These are phyloP conservation scores for Cutaneotrichosporon dermatis DNA, from an alignment of 1,284 basidiomycete genomes.

Conservation along the genomic window DNA sequence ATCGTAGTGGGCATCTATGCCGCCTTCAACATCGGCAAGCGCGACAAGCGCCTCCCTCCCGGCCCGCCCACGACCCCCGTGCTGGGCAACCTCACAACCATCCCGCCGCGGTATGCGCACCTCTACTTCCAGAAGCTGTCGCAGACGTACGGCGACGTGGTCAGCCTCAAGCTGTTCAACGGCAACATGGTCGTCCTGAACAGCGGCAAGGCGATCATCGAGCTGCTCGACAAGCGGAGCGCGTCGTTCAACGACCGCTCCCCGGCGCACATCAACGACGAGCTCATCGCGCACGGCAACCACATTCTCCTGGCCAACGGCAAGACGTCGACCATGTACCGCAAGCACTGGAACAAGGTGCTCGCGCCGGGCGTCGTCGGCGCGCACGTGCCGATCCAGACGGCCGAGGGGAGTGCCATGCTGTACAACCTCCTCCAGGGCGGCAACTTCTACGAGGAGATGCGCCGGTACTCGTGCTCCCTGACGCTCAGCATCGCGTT, in stretches of 20 bases:
- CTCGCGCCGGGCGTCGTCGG: not conserved
- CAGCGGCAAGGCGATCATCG: slow-evolving; percentile 3
- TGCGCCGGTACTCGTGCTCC: slow-evolving; percentile 9
- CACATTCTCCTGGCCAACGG: slow-evolving; percentile 11
- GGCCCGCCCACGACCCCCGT: slow-evolving; percentile 7
- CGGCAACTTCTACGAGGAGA: slow-evolving; percentile 12
- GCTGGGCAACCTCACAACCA: slow-evolving; percentile 10
- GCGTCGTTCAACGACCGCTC: slow-evolving; percentile 7
- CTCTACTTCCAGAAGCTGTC: slow-evolving; percentile 5
- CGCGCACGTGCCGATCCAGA: slow-evolving; percentile 8
- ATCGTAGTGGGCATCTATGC: not conserved
- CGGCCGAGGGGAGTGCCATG: slow-evolving; percentile 7
- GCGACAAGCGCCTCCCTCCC: slow-evolving; percentile 7
- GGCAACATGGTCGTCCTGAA: slow-evolving; percentile 14
- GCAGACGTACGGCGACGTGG: slow-evolving; percentile 8
- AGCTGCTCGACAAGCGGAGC: slow-evolving; percentile 11
- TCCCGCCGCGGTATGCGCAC: slow-evolving; percentile 11
- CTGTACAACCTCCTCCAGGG: slow-evolving; percentile 9
- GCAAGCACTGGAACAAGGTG: slow-evolving; percentile 11
- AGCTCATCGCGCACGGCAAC: slow-evolving; percentile 7
- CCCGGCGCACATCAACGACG: slow-evolving; percentile 9
- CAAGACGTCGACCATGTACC: not conserved
- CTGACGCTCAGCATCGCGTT: slow-evolving; percentile 7
- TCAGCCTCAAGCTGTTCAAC: slow-evolving; percentile 9
- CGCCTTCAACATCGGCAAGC: slow-evolving; percentile 2